Conservation (phyloP, 805 yeast species). For the Myxozyma neotropica region DNA sequence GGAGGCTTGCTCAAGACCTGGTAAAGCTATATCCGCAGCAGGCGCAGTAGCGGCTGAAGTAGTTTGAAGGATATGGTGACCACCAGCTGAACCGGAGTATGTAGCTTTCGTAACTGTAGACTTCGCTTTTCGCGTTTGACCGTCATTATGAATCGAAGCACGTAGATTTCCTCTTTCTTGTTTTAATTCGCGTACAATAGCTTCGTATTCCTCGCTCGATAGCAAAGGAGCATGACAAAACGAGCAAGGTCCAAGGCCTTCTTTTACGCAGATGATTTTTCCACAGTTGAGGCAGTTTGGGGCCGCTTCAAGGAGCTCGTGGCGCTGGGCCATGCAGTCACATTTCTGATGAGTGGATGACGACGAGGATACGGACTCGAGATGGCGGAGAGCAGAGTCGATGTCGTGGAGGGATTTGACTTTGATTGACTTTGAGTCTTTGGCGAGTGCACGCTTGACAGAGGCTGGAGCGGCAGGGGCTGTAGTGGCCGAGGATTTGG, state of each 20-base stretch:
- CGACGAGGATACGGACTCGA: conserved; percentile 18
- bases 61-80: conserved; percentile 10
- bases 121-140: neutral
- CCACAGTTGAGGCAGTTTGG: conserved; percentile 97
- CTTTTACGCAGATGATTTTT: conserved; percentile 84
- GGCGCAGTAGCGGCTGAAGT: neutral
- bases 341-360: conserved; percentile 15
- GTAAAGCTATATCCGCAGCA: neutral
- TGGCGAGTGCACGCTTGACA: conserved; percentile 7
- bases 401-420: conserved; percentile 28
- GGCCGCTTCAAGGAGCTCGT: conserved; percentile 83
- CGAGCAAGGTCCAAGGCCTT: conserved; percentile 89
- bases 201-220: conserved; percentile 59
- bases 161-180: conserved; percentile 53
- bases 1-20: conserved; percentile 61
- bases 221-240: conserved; percentile 74
- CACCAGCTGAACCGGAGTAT: conserved; percentile 29
- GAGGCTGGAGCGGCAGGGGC: neutral
- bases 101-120: conserved; percentile 12
- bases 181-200: conserved; percentile 56
- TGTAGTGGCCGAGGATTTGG: conserved; percentile 7
- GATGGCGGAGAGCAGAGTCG: conserved; percentile 29
- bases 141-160: conserved; percentile 2
- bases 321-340: conserved; percentile 48
- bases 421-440: conserved; percentile 12